Conservation (phyloP, 2,329 filamentous ascomycete genomes). For the Fusarium paranaense region DNA sequence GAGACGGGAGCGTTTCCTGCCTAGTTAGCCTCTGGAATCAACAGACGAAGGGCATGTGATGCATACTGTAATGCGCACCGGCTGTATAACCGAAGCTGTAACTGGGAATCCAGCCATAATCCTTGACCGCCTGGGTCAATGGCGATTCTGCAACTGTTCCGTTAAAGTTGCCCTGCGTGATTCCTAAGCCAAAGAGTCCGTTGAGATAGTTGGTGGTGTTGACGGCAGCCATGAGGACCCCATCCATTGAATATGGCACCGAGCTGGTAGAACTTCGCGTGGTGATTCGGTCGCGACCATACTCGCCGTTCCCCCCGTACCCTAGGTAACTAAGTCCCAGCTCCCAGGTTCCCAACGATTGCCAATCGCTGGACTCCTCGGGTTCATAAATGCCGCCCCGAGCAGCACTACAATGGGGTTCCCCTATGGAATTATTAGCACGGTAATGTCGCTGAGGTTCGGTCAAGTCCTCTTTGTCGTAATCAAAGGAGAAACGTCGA, state of each 20-base stretch:
- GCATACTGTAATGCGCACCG: constrained; percentile 76
- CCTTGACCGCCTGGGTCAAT: constrained; percentile 68
- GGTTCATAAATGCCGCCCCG: constrained; percentile 71
- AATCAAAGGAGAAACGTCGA: neutral
- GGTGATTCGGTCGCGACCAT: constrained; percentile 66
- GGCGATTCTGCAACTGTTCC: constrained; percentile 61
- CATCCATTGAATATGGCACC: constrained; percentile 55
- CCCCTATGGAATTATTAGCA: constrained; percentile 51
- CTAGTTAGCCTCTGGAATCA: constrained; percentile 15
- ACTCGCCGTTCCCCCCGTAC: constrained; percentile 71
- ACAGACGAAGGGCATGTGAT: neutral
- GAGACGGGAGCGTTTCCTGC: constrained; percentile 60
- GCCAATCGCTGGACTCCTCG: constrained; percentile 67
- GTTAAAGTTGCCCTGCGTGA: constrained; percentile 64
- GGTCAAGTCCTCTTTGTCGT: neutral
- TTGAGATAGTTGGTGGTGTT: constrained; percentile 67
- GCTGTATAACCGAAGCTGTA: constrained; percentile 82
- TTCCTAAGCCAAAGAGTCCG: constrained; percentile 68
- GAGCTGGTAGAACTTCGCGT: constrained; percentile 54
- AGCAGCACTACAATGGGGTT: constrained; percentile 63
- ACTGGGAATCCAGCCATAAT: constrained; percentile 72
- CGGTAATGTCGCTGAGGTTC: neutral
- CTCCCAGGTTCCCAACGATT: constrained; percentile 68
- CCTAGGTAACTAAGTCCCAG: constrained; percentile 71
- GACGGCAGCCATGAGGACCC: constrained; percentile 62